Evolutionary conservation across 805 yeast species (phyloP), one percentile per base, ranked within the genome.

Genomic region (Zygoascus ofunaensis): DNA sequence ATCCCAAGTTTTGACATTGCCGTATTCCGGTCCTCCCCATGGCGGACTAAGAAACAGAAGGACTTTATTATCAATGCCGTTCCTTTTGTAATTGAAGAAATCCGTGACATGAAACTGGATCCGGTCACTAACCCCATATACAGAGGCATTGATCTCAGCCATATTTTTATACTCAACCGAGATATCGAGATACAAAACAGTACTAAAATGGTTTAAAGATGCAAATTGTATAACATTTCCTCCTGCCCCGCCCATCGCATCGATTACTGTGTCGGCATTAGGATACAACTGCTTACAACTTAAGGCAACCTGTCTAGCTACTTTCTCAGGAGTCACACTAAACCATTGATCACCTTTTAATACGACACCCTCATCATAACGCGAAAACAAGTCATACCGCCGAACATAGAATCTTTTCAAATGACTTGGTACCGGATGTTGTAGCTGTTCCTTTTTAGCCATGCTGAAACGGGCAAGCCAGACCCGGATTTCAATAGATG

Each of bases 201-300:
- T 39, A 32, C 50, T 32, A n/a, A 33, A 41, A 20, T 34, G 14
- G 18, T 60, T 84, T 15, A 23, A 14, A 50, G 44, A 67, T 55
- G 39, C 89, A 59, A 87, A 75, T 53, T 85, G 94, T 19, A 85
- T 81, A 1, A 83, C 66, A 56, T 86, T 86, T 0, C 95, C 95
- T 1, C 94, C 95, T 1, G 87, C 95, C 0, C 95, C 95, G 51
- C 90, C 79, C 54, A 85, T 84, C 2, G 83, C 71, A 55, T 87
- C 95, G 12, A 82, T 58, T 0, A 79, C 63, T 2, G 39, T 44
- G 2, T 44, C 43, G 3, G 49, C 46, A 3, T 41, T 37, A 1
- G 60, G 60, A 21, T 41, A 53, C 10, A 51, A 37, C 10, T 42
- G 28, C 5, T 22, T 28, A 3, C 55, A 41, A 15, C 49, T 46